Conservation (phyloP, 176 grass and related monocot species). For the Eleusine coracana region DNA sequence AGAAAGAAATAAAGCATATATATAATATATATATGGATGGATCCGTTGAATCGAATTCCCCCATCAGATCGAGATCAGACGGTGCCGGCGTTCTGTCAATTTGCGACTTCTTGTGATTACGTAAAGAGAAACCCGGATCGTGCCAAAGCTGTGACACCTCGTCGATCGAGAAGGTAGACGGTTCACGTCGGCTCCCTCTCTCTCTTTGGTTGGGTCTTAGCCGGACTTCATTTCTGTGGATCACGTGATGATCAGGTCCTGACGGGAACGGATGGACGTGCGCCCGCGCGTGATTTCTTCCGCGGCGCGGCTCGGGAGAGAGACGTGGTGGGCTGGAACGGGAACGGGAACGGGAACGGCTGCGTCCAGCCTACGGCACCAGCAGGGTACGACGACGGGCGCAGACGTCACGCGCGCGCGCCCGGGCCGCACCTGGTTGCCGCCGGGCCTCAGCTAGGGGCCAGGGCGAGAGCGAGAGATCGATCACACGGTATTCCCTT, state of each 20-base stretch:
- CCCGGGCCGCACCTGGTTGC: background rate
- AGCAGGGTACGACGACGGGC: background rate
- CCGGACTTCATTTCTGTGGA: background rate
- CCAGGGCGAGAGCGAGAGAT: too few species aligned
- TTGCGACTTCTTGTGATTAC: background rate
- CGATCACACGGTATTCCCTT: too few species aligned
- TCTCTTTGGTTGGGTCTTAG: background rate
- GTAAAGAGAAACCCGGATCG: background rate
- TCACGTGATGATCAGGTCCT: background rate
- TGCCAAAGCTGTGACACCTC: background rate
- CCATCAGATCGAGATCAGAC: background rate
- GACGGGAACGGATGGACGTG: background rate
- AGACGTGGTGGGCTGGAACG: too few species aligned
- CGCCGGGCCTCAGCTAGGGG: too few species aligned
- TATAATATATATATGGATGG: background rate
- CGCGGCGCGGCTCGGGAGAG: background rate
- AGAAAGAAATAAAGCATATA: too few species aligned
- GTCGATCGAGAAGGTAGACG: background rate
- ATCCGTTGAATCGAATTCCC: background rate
- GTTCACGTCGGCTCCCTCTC: background rate
- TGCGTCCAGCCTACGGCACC: background rate
- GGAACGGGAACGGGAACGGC: background rate
- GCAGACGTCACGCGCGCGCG: constrained; percentile 6
- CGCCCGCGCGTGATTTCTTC: background rate
- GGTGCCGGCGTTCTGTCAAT: background rate